Evolutionary conservation across 495 filamentous ascomycete genomes (phyloP).

Genomic region (Neurospora cerealis): DNA sequence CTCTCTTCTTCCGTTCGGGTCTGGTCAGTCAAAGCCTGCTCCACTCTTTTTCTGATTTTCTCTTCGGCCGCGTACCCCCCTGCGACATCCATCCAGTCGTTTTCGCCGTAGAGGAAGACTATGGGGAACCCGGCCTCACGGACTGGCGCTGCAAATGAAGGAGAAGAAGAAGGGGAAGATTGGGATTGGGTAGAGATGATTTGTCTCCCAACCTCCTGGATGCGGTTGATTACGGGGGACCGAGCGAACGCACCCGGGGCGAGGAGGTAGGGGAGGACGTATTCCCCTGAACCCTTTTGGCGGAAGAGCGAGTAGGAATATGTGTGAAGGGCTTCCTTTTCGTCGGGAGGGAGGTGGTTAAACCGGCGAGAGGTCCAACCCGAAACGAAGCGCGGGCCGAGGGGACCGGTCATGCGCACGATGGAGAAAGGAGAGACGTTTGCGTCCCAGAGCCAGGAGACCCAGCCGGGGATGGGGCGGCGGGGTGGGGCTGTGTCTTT

Average conservation of each 20-base stretch:
- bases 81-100: conserved; percentile 96
- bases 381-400: conserved; percentile 84
- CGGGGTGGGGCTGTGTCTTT: conserved; percentile 22
- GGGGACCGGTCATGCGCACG: conserved; percentile 79
- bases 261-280: conserved; percentile 83
- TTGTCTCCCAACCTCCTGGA: conserved; percentile 76
- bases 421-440: conserved; percentile 93
- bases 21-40: conserved; percentile 41
- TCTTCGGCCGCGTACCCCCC: conserved; percentile 75
- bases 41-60: conserved; percentile 63
- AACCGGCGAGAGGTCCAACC: conserved; percentile 93
- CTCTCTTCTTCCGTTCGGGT: conserved; percentile 53
- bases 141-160: not conserved
- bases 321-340: conserved; percentile 76
- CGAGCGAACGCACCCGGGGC: conserved; percentile 90
- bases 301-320: conserved; percentile 95
- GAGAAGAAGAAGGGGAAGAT: not conserved
- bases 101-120: conserved; percentile 89
- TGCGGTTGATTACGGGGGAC: conserved; percentile 74
- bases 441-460: conserved; percentile 89
- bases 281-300: conserved; percentile 87
- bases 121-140: conserved; percentile 71
- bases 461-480: conserved; percentile 68
- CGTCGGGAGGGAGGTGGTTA: conserved; percentile 70
- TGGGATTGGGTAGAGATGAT: conserved; percentile 19